Evolutionary conservation across 495 filamentous ascomycete genomes (phyloP), one percentile per base, ranked within the genome.

Genomic region (Podospora australis): DNA sequence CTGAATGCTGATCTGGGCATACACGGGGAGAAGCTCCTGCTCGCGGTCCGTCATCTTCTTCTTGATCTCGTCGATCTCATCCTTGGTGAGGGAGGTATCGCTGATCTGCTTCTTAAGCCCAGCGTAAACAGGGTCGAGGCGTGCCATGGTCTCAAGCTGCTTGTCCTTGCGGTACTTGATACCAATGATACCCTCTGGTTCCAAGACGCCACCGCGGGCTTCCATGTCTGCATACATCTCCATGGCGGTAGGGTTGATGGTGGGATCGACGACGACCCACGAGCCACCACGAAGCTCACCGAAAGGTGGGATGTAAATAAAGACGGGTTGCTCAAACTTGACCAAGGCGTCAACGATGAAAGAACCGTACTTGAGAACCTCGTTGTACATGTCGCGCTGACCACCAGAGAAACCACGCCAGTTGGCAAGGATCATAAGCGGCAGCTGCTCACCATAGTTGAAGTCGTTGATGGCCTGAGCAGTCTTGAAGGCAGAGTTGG

Each of bases 401-500:
- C 92, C 92, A 74, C 92, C 92, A 47, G 92, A 96, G 86, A 98
- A 98, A 71, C 92, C 92, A 78, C 92, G 80, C 92, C 92, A 98
- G 78, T 98, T 98, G 67, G 92, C 92, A 39, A 98, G 79, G 69
- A 98, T 97, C 89, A 98, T 96, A 50, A 98, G 75, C 36, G 92
- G 92, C 52, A 98, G 79, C 75, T 97, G 92, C 70, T 98, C 92
- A 64, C 92, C 92, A 56, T 94, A 81, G 82, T 96, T 98, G 81
- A 98, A 98, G 78, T 98, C 92, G 53, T 83, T 88, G 67, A 98
- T 92, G 47, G 92, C 92, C 65, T 98, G 92, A 14, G 92, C 94
- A 45, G 92, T 98, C 85, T 98, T 98, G 80, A 87, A 97, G 25
- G 92, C 94, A 4, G 90, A 96, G 78, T 98, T 98, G 58, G 92